Evolutionary conservation across 106 monocot genomes (phyloP).

Genomic region (Hemerocallis citrina): DNA sequence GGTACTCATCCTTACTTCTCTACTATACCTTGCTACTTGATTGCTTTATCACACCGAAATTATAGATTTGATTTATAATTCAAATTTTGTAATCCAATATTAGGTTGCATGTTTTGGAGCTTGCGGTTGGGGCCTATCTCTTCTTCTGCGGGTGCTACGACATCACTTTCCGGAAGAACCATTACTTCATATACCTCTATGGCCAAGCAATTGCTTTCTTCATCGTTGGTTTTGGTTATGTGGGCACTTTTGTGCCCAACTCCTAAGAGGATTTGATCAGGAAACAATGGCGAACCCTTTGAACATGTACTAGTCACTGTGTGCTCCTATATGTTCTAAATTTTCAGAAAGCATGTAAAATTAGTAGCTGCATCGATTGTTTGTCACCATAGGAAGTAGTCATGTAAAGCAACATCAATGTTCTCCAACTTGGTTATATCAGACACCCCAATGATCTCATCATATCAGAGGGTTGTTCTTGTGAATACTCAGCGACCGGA

Average conservation of each 20-base stretch:
- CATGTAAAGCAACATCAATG: too few relatives aligned
- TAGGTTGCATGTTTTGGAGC: constrained; percentile 38
- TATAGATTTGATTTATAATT: not conserved
- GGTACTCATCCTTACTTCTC: constrained; percentile 16
- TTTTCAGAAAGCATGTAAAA: too few relatives aligned
- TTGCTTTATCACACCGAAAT: not conserved
- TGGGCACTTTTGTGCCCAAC: constrained; percentile 22
- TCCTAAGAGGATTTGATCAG: constrained; percentile 3
- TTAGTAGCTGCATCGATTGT: too few relatives aligned
- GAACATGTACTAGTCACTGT: too few relatives aligned
- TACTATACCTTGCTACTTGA: not conserved
- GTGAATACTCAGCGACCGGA: too few relatives aligned
- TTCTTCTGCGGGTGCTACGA: constrained; percentile 47
- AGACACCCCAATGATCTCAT: too few relatives aligned
- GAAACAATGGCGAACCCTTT: too few relatives aligned
- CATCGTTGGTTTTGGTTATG: constrained; percentile 34
- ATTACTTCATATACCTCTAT: constrained; percentile 38
- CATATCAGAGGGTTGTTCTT: too few relatives aligned
- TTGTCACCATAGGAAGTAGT: too few relatives aligned
- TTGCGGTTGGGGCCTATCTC: constrained; percentile 30
- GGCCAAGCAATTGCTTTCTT: constrained; percentile 40
- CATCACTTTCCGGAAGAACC: constrained; percentile 33
- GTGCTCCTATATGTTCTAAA: too few relatives aligned
- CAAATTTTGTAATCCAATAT: too few relatives aligned
- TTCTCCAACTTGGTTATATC: too few relatives aligned